phyloP scores from a whole-genome alignment of 73 alveolate genomes.

The Breviolum minutum region DNA sequence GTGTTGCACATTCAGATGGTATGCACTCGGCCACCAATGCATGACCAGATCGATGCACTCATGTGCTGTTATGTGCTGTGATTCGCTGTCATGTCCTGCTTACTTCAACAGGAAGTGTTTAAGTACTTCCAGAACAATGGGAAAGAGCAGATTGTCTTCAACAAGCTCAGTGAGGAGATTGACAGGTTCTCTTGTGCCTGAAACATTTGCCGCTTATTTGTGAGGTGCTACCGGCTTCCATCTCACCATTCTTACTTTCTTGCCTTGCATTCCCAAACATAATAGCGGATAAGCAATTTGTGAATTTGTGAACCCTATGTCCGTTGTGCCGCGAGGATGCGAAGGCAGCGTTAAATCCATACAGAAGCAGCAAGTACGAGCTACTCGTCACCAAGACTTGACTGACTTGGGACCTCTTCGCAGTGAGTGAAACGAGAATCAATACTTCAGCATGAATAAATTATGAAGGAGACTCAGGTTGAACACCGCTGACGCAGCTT shows the following conservation, averaged over 20 bases:
- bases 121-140: conserved; percentile 8
- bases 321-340: conserved; percentile 23
- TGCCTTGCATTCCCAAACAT: too few relatives aligned
- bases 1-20: neutral
- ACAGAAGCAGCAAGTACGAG: conserved; percentile 48
- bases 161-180: conserved; percentile 26
- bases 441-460: too few relatives aligned
- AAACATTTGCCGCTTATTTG: too few relatives aligned
- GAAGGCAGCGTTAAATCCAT: conserved; percentile 33
- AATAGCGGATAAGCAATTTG: too few relatives aligned
- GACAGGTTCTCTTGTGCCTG: neutral
- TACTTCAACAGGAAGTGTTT: conserved; percentile 17
- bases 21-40: neutral
- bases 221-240: too few relatives aligned
- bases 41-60: neutral
- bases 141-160: conserved; percentile 6
- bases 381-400: neutral
- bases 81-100: neutral
- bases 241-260: too few relatives aligned
- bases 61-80: neutral
- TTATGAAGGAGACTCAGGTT: too few relatives aligned
- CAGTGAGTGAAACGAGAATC: neutral
- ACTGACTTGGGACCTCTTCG: neutral
- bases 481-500: too few relatives aligned
- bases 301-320: neutral